phyloP scores from a whole-genome alignment of 2,329 filamentous ascomycete genomes.

The Colletotrichum abscissum region DNA sequence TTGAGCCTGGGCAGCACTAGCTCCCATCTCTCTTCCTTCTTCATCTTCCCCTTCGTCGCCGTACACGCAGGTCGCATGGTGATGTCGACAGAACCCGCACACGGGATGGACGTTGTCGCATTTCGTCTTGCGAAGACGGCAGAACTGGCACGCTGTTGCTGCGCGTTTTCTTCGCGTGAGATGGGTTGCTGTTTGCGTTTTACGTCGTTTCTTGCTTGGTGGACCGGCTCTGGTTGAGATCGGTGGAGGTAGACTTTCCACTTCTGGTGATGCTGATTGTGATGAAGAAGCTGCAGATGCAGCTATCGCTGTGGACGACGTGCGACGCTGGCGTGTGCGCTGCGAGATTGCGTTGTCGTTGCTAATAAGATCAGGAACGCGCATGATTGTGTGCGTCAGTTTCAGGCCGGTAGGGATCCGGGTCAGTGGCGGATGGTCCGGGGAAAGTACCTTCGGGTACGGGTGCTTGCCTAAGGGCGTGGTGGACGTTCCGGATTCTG shows the following conservation, averaged over 20 bases:
- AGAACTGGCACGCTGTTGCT: constrained; percentile 25
- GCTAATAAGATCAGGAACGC: constrained; percentile 19
- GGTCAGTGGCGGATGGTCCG: background rate
- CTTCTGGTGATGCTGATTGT: no score
- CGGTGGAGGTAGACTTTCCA: no score
- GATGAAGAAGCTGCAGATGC: background rate
- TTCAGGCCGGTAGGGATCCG: background rate
- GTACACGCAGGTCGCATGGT: constrained; percentile 23
- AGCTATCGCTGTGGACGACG: background rate
- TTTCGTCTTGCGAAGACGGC: constrained; percentile 27
- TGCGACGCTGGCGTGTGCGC: background rate
- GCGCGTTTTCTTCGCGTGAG: constrained; percentile 20
- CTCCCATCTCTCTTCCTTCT: no score
- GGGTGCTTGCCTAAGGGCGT: background rate
- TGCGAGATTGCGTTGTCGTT: background rate
- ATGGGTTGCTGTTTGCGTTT: background rate
- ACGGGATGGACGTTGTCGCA: constrained; percentile 35
- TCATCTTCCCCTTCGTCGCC: constrained; percentile 1
- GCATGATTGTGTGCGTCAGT: constrained; percentile 5
- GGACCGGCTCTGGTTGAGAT: background rate
- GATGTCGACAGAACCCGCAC: constrained; percentile 26
- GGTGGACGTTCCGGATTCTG: background rate
- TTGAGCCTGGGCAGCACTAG: background rate
- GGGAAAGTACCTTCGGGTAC: background rate
- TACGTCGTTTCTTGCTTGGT: no score